phyloP scores from a whole-genome alignment of 257 asterid genomes.

The Perilla frutescens region DNA sequence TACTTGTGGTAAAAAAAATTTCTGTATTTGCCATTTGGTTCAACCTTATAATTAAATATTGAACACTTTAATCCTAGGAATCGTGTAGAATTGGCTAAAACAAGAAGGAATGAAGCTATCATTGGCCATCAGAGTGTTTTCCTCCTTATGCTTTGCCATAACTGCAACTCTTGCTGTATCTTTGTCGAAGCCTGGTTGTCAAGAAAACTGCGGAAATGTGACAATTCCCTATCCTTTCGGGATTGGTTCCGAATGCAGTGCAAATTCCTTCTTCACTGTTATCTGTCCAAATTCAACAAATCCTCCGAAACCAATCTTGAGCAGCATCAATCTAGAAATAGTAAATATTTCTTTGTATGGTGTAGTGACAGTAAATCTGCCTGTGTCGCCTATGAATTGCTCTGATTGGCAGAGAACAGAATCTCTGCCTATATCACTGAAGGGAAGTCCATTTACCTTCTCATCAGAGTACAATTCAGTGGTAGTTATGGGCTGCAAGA shows the following conservation, averaged over 20 bases:
- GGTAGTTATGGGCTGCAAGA: constrained; percentile 44
- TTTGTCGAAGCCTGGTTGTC: constrained; percentile 37
- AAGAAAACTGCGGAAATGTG: constrained; percentile 42
- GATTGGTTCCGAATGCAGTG: constrained; percentile 40
- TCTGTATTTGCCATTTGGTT: constrained; percentile 5
- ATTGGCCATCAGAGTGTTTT: neutral
- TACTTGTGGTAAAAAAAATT: neutral
- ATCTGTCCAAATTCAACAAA: constrained; percentile 32
- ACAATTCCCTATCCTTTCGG: constrained; percentile 60
- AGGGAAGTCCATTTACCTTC: constrained; percentile 41
- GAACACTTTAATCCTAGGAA: neutral
- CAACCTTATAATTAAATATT: neutral
- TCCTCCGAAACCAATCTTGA: constrained; percentile 35
- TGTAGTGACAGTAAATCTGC: constrained; percentile 31
- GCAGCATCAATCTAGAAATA: constrained; percentile 36
- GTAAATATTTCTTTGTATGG: constrained; percentile 18
- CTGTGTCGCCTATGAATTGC: constrained; percentile 38
- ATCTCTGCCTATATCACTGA: constrained; percentile 10
- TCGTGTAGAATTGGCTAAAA: neutral
- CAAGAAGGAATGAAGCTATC: constrained; percentile 17
- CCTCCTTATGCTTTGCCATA: neutral
- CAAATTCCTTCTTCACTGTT: constrained; percentile 39
- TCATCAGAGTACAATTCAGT: constrained; percentile 27
- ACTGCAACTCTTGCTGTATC: constrained; percentile 3
- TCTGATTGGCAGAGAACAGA: constrained; percentile 1